Evolutionary conservation across 495 filamentous ascomycete species (phyloP).

Genomic region (Parathielavia appendiculata): DNA sequence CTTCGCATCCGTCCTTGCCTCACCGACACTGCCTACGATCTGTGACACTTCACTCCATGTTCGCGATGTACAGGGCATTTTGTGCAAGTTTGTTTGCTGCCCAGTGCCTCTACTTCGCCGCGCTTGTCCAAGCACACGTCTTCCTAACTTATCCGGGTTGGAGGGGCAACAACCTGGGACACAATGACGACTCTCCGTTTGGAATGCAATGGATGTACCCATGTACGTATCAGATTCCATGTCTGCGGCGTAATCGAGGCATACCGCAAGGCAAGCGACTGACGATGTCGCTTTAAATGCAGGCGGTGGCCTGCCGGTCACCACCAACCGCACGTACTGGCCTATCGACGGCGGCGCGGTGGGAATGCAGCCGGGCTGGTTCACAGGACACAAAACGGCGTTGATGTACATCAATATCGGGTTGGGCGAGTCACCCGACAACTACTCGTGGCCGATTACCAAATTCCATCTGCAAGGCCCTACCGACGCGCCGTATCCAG

Average conservation of each 20-base stretch:
- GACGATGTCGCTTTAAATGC: constrained; percentile 3
- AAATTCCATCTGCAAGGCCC: constrained; percentile 79
- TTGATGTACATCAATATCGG: constrained; percentile 90
- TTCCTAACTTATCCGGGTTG: background rate
- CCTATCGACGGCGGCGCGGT: constrained; percentile 75
- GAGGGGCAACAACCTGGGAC: background rate
- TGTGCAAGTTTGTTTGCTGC: background rate
- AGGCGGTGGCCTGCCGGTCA: constrained; percentile 78
- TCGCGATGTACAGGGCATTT: background rate
- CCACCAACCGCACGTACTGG: constrained; percentile 82
- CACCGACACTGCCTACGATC: no score
- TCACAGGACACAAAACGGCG: constrained; percentile 73
- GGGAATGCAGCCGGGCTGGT: constrained; percentile 83
- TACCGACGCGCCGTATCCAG: constrained; percentile 66
- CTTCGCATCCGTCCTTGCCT: no score
- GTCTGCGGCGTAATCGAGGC: background rate
- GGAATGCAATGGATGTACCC: constrained; percentile 4
- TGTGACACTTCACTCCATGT: no score
- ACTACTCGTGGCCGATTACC: constrained; percentile 63
- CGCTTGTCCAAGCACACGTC: background rate
- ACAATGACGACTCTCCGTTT: background rate
- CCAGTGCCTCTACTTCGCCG: background rate
- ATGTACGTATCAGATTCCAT: background rate
- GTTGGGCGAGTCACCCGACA: constrained; percentile 59
- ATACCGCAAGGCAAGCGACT: background rate